Base-by-base conservation (phyloP, 2,329 filamentous ascomycete genomes). In the Talaromyces sp. region DNA sequence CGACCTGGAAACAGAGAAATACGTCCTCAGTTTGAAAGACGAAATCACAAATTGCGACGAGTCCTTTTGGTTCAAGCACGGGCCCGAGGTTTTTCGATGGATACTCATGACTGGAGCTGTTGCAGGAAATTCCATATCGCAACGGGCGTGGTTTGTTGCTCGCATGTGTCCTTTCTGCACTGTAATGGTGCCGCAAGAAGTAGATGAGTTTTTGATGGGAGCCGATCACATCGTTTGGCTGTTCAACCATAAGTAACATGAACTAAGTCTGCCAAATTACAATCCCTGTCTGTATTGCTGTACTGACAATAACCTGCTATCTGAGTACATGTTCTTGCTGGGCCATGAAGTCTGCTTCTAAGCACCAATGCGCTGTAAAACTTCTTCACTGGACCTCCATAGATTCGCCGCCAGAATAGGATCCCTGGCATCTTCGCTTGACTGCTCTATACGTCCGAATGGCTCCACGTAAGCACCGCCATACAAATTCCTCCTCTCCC, bases 401-500 rank as follows among this genome's bases (percentile, higher is more conserved):
- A 62, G 19, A 56, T 54, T 62, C 22, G 37, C 49, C 49, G 60
- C 60, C 35, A 62, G 49, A 62, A 62, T 22, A 56, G 47, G 60
- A 62, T 62, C 37, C 13, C 35, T 62, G 33, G 60, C 60, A 11
- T 56, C 45, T 62, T 62, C 49, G 25, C 60, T 62, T 54, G 60
- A 3, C 37, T 45, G 49, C 47, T 62, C 60, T 62, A 56, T 43
- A 33, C 35, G 47, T 4, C 60, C 60, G 60, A 56, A 62, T 22
- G 60, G 60, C 15, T 62, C 60, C 56, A 62, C 60, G 27, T 62
- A 62, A n/a, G 60, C 60, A 54, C 60, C 60, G 3, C 60, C 60
- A 35, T 62, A 62, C 4, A 43, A n/a, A 45, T 56, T 35, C 49
- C 60, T 62, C 60, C 45, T 62, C 45, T 62, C 47, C 60, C 49